Conservation (phyloP, 1,284 basidiomycete genomes). For the Apiotrichum veenhuisii region DNA sequence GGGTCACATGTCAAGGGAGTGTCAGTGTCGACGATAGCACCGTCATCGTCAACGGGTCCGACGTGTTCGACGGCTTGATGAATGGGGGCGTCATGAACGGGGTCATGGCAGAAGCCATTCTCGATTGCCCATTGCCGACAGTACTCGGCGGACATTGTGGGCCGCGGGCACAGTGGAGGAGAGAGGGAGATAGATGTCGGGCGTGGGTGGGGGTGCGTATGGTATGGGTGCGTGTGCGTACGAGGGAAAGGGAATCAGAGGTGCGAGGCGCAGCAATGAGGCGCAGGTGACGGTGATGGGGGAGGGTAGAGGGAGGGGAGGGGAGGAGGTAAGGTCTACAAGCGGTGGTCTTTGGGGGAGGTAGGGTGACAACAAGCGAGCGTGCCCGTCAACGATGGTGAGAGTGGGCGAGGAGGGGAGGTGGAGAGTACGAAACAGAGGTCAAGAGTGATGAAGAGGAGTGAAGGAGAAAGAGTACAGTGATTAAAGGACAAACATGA, state of each 20-base stretch:
- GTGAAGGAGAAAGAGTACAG: background rate
- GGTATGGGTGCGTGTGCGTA: background rate
- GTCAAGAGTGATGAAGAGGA: background rate
- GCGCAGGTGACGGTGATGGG: too few species aligned
- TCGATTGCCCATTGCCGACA: conserved; percentile 14
- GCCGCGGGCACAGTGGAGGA: background rate
- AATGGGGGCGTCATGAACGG: background rate
- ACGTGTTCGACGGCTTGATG: too few species aligned
- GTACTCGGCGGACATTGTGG: conserved; percentile 12
- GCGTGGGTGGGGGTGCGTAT: background rate
- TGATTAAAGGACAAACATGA: too few species aligned
- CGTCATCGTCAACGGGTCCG: too few species aligned
- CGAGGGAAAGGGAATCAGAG: background rate
- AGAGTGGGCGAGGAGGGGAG: too few species aligned
- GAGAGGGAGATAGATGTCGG: background rate
- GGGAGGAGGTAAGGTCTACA: background rate
- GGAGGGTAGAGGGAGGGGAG: background rate
- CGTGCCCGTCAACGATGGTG: background rate
- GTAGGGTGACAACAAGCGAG: too few species aligned
- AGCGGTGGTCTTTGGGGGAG: background rate
- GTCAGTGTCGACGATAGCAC: background rate
- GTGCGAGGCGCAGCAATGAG: too few species aligned
- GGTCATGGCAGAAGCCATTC: background rate
- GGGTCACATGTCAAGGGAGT: background rate
- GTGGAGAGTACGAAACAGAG: too few species aligned